phyloP scores from a whole-genome alignment of 352 stramenopile species.

The Pythium coloratum region DNA sequence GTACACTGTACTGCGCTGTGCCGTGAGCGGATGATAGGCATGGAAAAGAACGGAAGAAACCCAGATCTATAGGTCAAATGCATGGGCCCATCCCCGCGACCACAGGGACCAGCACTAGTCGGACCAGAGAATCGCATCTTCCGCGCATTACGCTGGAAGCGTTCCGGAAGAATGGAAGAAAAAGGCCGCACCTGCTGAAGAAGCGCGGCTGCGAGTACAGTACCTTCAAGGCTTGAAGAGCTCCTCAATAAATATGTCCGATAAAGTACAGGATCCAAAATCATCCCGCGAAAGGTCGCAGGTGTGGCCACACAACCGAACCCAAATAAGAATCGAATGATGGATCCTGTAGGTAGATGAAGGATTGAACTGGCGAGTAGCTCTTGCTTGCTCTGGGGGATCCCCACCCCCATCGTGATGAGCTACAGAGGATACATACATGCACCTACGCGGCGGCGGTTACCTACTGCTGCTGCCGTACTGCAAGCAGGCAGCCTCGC shows the following conservation, averaged over 20 bases:
- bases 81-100: not conserved
- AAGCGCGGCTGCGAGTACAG: not conserved
- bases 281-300: not conserved
- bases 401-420: not conserved
- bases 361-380: not conserved
- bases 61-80: not conserved
- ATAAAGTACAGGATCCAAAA: slow-evolving; percentile 1
- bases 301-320: not conserved
- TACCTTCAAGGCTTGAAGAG: not conserved
- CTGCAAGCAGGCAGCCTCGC: not conserved
- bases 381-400: not conserved
- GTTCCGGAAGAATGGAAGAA: slow-evolving; percentile 14
- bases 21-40: not conserved
- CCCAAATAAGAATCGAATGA: slow-evolving; percentile 1
- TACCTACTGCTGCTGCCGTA: not conserved
- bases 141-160: not conserved
- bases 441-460: slow-evolving; percentile 1
- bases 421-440: not conserved
- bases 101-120: not conserved
- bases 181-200: not conserved
- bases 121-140: not conserved
- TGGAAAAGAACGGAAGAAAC: slow-evolving; percentile 5
- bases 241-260: slow-evolving; percentile 6
- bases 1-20: slow-evolving; percentile 1
- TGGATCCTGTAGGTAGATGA: not conserved